Conservation (phyloP, 768 basidiomycete species). For the Boletus rubescentipes region DNA sequence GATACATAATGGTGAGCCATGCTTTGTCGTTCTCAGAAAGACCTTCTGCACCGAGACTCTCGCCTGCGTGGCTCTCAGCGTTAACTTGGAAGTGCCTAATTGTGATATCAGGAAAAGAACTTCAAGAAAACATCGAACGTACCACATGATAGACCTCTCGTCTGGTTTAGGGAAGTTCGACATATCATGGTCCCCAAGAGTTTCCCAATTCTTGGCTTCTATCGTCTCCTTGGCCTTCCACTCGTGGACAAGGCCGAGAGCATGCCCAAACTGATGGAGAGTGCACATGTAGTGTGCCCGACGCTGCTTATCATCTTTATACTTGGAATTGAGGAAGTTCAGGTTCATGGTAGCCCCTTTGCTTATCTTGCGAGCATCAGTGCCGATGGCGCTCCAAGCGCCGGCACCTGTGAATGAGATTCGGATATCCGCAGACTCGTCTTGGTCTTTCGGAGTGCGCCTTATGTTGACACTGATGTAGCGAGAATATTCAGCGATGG, state of each 20-base stretch:
- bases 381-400: neutral
- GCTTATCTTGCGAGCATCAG: neutral
- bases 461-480: neutral
- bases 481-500: neutral
- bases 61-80: too few relatives aligned
- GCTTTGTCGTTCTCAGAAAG: neutral
- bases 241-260: neutral
- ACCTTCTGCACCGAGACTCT: too few relatives aligned
- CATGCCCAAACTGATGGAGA: neutral
- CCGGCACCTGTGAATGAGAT: neutral
- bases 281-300: accelerated
- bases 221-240: too few relatives aligned
- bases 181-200: too few relatives aligned
- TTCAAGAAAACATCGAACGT: neutral
- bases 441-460: neutral
- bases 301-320: accelerated
- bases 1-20: neutral
- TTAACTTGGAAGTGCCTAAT: neutral
- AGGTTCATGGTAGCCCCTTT: neutral
- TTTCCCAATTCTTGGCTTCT: too few relatives aligned
- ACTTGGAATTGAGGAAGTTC: neutral
- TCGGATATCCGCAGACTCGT: neutral
- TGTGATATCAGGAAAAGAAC: neutral
- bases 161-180: too few relatives aligned
- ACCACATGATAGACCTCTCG: neutral